These are phyloP conservation scores for Albifimbria verrucaria DNA, from an alignment of 2,329 filamentous ascomycete genomes.

Conservation along the genomic window DNA sequence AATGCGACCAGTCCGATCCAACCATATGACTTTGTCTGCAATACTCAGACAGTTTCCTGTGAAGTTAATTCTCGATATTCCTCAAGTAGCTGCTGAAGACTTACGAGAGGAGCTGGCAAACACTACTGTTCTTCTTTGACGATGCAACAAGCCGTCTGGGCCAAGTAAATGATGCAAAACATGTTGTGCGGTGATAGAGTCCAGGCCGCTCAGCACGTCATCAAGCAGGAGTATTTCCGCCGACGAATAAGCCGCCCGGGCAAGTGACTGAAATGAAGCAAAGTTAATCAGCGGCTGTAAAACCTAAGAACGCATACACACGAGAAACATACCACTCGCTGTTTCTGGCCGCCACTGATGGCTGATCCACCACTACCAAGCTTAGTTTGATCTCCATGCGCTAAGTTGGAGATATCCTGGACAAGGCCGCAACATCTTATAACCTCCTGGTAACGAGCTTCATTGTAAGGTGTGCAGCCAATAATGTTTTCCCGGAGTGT, in stretches of 20 bases:
- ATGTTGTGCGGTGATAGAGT: slow-evolving; percentile 14
- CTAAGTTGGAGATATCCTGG: neutral
- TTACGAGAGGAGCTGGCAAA: slow-evolving; percentile 8
- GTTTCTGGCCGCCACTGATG: slow-evolving; percentile 1
- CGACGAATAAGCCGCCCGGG: slow-evolving; percentile 19
- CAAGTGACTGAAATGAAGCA: slow-evolving; percentile 12
- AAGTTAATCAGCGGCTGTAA: neutral
- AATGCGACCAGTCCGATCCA: neutral
- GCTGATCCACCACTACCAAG: neutral
- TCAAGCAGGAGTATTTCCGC: slow-evolving; percentile 18
- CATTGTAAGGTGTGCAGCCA: neutral
- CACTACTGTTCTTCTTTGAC: slow-evolving; percentile 10
- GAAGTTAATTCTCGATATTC: neutral
- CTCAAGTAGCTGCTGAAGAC: neutral
- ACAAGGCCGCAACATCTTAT: neutral
- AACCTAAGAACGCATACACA: neutral
- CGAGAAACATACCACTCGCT: neutral
- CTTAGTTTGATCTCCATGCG: neutral
- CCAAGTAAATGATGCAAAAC: slow-evolving; percentile 16
- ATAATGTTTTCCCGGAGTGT: neutral
- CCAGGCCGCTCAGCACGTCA: slow-evolving; percentile 24
- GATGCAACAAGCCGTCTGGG: slow-evolving; percentile 9
- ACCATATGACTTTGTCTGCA: neutral
- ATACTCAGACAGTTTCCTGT: neutral
- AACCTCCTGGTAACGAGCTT: neutral